phyloP scores from a whole-genome alignment of 805 yeast genomes.

The Yarrowia osloensis region DNA sequence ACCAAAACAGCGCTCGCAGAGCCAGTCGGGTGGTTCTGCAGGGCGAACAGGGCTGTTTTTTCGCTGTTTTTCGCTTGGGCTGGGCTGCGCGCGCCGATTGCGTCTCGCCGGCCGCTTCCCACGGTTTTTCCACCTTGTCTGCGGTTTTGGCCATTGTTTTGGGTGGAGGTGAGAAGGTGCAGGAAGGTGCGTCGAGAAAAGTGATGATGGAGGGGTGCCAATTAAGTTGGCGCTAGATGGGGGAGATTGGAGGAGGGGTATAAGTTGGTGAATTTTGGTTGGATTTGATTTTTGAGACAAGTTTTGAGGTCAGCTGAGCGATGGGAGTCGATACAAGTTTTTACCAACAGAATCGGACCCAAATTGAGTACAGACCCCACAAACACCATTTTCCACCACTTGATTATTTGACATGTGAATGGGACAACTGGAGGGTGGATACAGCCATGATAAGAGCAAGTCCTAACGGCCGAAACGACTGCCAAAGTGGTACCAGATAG shows the following conservation, averaged over 20 bases:
- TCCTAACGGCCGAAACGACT: no score
- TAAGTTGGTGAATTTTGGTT: neutral
- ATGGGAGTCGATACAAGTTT: neutral
- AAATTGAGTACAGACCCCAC: neutral
- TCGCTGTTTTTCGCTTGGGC: neutral
- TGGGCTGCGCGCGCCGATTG: neutral
- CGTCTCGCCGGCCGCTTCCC: neutral
- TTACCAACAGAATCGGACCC: neutral
- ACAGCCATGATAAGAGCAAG: no score
- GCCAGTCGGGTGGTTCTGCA: constrained; percentile 13
- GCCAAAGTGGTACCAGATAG: no score
- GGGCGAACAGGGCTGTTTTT: neutral
- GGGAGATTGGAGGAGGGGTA: neutral
- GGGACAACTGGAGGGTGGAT: no score
- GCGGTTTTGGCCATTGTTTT: constrained; percentile 6
- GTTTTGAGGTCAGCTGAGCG: neutral
- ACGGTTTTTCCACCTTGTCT: constrained; percentile 2
- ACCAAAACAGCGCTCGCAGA: constrained; percentile 37
- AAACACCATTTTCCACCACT: no score
- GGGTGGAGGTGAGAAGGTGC: neutral
- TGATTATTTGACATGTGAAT: no score
- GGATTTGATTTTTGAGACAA: neutral
- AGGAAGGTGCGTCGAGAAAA: neutral
- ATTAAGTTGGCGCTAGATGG: neutral
- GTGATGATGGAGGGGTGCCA: neutral